Conservation (phyloP, 805 yeast species). For the Suhomyces pyralidae region DNA sequence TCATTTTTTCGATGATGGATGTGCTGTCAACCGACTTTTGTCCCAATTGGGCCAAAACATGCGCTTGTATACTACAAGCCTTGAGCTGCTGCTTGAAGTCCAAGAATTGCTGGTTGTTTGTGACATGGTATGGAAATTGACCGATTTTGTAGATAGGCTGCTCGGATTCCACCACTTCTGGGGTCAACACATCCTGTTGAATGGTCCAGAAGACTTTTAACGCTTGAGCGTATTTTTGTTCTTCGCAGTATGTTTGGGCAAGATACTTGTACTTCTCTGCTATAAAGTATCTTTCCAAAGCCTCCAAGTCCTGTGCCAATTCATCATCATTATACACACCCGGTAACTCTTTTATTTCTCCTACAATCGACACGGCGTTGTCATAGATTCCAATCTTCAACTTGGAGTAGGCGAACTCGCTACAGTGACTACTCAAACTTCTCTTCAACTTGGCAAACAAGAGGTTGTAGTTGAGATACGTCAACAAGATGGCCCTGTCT, state of each 20-base stretch:
- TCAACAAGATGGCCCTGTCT: constrained; percentile 67
- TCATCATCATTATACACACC: constrained; percentile 89
- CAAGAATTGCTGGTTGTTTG: constrained; percentile 32
- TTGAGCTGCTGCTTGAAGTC: constrained; percentile 19
- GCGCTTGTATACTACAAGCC: constrained; percentile 23
- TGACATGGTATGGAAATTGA: constrained; percentile 41
- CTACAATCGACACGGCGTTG: constrained; percentile 50
- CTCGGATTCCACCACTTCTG: constrained; percentile 1
- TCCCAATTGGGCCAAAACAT: constrained; percentile 44
- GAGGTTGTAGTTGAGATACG: constrained; percentile 70
- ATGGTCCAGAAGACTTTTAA: constrained; percentile 38
- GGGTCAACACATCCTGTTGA: constrained; percentile 14
- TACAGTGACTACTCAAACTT: constrained; percentile 40
- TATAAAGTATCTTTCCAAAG: constrained; percentile 48
- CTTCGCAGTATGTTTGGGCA: constrained; percentile 43
- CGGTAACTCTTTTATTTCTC: constrained; percentile 72
- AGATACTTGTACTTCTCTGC: constrained; percentile 42
- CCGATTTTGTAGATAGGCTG: constrained; percentile 29
- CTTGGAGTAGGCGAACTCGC: constrained; percentile 33
- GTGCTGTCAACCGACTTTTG: constrained; percentile 5
- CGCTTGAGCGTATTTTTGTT: constrained; percentile 44
- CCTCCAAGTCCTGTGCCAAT: constrained; percentile 51
- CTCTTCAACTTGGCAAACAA: constrained; percentile 68
- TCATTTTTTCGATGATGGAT: constrained; percentile 46
- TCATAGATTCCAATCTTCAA: constrained; percentile 35